phyloP scores from a whole-genome alignment of 192 early-diverging fungal species.

The Coemansia sp. region DNA sequence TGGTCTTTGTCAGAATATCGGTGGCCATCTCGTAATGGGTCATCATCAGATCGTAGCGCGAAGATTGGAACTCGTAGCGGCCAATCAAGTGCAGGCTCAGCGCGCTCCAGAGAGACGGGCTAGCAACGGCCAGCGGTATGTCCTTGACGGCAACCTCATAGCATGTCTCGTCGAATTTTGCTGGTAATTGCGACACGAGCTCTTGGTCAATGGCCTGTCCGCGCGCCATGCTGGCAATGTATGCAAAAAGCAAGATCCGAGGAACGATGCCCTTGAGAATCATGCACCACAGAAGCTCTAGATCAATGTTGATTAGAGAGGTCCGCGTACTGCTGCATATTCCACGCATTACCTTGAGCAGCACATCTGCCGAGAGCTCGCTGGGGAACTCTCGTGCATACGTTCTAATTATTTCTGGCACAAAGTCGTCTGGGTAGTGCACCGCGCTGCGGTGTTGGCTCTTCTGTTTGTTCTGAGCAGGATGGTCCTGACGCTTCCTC shows the following conservation, averaged over 20 bases:
- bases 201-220: slow-evolving; percentile 37
- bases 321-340: slow-evolving; percentile 48
- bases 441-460: background rate
- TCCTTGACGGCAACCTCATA: slow-evolving; percentile 45
- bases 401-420: slow-evolving; percentile 39
- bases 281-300: slow-evolving; percentile 53
- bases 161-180: slow-evolving; percentile 51
- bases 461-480: background rate
- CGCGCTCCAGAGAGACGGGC: slow-evolving; percentile 46
- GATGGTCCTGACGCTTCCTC: background rate
- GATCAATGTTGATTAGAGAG: slow-evolving; percentile 47
- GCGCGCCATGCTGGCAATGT: slow-evolving; percentile 50
- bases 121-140: slow-evolving; percentile 23
- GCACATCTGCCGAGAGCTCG: slow-evolving; percentile 35
- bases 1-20: slow-evolving; percentile 37
- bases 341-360: slow-evolving; percentile 47
- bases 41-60: slow-evolving; percentile 50
- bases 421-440: slow-evolving; percentile 27
- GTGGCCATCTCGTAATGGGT: slow-evolving; percentile 51
- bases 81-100: slow-evolving; percentile 44
- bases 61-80: slow-evolving; percentile 53
- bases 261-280: slow-evolving; percentile 52
- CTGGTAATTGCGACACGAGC: slow-evolving; percentile 39
- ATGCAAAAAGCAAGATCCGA: slow-evolving; percentile 40
- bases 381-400: slow-evolving; percentile 46